Conservation (phyloP, 1,139 yeast genomes). For the Yamadazyma mexicana region DNA sequence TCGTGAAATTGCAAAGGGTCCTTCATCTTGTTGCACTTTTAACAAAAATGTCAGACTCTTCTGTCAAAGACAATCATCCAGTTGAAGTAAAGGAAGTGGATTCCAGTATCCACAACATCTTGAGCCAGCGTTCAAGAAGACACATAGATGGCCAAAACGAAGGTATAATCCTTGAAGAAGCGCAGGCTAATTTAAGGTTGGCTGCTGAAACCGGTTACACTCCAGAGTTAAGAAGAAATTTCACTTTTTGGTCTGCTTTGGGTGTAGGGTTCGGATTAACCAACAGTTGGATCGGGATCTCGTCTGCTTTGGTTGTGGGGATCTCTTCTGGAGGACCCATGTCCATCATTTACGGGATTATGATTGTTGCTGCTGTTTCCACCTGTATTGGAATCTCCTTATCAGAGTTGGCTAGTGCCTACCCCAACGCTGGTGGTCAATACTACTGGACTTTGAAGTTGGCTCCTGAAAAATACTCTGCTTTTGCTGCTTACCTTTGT, state of each 20-base stretch:
- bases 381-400: slow-evolving; percentile 39
- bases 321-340: slow-evolving; percentile 67
- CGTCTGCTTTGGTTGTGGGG: slow-evolving; percentile 62
- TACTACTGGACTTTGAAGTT: slow-evolving; percentile 60
- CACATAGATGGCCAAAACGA: slow-evolving; percentile 3
- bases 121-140: slow-evolving; percentile 4
- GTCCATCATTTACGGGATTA: slow-evolving; percentile 63
- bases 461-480: slow-evolving; percentile 50
- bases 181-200: slow-evolving; percentile 32
- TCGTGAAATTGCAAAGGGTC: no score
- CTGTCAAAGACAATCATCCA: no score
- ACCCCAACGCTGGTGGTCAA: slow-evolving; percentile 69
- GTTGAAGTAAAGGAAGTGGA: no score
- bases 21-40: no score
- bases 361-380: slow-evolving; percentile 53
- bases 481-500: slow-evolving; percentile 49
- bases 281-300: slow-evolving; percentile 66
- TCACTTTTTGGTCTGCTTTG: slow-evolving; percentile 52
- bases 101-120: slow-evolving; percentile 3
- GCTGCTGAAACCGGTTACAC: slow-evolving; percentile 36
- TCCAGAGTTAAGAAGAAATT: slow-evolving; percentile 47
- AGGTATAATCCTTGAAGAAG: slow-evolving; percentile 22
- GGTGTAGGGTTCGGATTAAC: slow-evolving; percentile 67
- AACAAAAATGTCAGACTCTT: no score
- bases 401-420: slow-evolving; percentile 52